Percentiles rank a stretch among this genome's conserved stretches.
phyloP scores from a whole-genome alignment of 169 alveolate species.

The Plasmodium vivax region DNA sequence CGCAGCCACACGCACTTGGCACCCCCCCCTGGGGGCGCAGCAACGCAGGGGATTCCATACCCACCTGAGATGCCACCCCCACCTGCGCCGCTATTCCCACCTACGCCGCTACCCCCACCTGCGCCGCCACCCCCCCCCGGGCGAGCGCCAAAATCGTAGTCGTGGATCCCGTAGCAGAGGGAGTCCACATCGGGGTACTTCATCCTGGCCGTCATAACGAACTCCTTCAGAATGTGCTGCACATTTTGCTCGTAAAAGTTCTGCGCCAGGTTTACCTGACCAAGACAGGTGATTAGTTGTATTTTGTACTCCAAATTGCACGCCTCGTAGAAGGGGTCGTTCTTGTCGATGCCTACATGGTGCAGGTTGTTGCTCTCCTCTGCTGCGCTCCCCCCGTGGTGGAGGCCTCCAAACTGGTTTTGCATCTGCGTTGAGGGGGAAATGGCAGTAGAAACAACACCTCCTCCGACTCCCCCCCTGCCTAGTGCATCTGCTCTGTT shows the following conservation, averaged over 20 bases:
- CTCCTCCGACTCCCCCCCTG: neutral
- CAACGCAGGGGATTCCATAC: no score
- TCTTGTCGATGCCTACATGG: neutral
- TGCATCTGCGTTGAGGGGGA: neutral
- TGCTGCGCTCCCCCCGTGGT: neutral
- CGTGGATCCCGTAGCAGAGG: neutral
- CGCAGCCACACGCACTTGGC: constrained; percentile 21
- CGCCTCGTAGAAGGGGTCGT: constrained; percentile 34
- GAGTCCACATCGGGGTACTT: constrained; percentile 15
- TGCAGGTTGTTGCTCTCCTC: no score
- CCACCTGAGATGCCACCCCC: no score
- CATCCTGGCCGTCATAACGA: constrained; percentile 9
- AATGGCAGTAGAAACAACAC: neutral
- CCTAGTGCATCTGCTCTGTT: neutral
- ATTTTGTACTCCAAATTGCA: constrained; percentile 56
- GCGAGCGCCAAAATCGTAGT: neutral
- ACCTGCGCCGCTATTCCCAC: no score
- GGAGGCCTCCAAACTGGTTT: neutral
- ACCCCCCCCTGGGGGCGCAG: no score
- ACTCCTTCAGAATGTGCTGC: constrained; percentile 6
- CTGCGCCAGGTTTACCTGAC: constrained; percentile 19
- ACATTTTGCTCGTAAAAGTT: constrained; percentile 47
- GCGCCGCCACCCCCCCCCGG: no score
- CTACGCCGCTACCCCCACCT: no score
- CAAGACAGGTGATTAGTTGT: constrained; percentile 40